Base-by-base conservation (phyloP, 371 early-diverging fungal genomes). In the Lichtheimia ramosa region DNA sequence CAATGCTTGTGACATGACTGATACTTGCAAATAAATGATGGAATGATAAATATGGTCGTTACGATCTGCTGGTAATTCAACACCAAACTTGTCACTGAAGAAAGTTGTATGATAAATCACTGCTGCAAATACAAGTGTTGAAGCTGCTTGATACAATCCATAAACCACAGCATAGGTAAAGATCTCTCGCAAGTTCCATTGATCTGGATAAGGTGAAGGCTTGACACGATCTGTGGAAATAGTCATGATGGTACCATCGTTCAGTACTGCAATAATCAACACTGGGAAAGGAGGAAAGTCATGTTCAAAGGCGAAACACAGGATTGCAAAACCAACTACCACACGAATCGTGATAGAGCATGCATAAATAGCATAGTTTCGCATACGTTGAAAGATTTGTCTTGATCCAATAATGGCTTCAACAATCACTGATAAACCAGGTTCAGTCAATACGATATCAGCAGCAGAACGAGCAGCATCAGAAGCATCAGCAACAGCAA, bases 401-500 rank as follows among this genome's bases (percentile, higher is more conserved):
- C 88, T 81, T 50, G 86, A 82, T 62, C 77, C 75, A 57, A 83
- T 79, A 54, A 86, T 77, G 56, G 85, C 86, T 60, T 84, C 85
- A 59, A 86, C 84, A 59, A 89, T 85, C 53, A 88, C 86, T 42
- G 86, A 85, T 60, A 92, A 83, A 75, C 92, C 92, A 54, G 89
- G 87, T 59, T 81, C 84, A 20, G 87, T 84, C 66, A 92, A 81
- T 55, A 92, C 90, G 65, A 89, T 89, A 74, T 88, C 88, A 43
- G 89, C 86, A 60, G 89, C 90, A 61, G 86, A 82, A 62, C 89
- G 87, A 52, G 91, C 89, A 54, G 89, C 89, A 69, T 89, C 89
- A 27, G 88, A 83, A 53, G 87, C 87, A 60, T 86, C 89, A 57
- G 83, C 93, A 73, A 96, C 92, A 59, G 91, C 91, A 66, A 91